These are phyloP conservation scores for Diplotaxis tenuifolia DNA, from an alignment of 345 rosid genomes.

Conservation along the genomic window DNA sequence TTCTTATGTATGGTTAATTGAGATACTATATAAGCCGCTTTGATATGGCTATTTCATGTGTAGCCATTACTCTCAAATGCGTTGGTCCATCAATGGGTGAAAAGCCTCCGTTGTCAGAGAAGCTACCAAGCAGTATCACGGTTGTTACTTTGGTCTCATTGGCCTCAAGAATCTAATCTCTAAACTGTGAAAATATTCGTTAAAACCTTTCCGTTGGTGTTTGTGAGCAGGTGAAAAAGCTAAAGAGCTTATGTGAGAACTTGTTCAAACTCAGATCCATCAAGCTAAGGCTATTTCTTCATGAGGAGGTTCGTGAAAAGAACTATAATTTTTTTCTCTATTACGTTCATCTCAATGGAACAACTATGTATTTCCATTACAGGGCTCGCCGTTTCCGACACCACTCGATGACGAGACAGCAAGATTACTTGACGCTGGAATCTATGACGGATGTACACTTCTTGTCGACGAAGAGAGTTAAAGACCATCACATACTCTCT, in stretches of 20 bases:
- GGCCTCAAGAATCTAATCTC: background rate
- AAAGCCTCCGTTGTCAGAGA: slow-evolving; percentile 67
- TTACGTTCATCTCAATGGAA: background rate
- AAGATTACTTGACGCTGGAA: slow-evolving; percentile 60
- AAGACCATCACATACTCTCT: slow-evolving; percentile 11
- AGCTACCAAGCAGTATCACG: slow-evolving; percentile 80
- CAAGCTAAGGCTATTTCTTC: slow-evolving; percentile 58
- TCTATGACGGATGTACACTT: slow-evolving; percentile 56
- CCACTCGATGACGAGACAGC: slow-evolving; percentile 73
- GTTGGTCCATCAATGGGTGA: slow-evolving; percentile 87
- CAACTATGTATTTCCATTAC: slow-evolving; percentile 10
- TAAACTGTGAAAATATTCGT: background rate
- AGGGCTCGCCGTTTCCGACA: slow-evolving; percentile 76
- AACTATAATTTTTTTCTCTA: background rate
- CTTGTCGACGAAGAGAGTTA: slow-evolving; percentile 71
- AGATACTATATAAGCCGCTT: background rate
- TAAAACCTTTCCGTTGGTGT: background rate
- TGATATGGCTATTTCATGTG: slow-evolving; percentile 17
- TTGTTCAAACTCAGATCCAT: slow-evolving; percentile 64
- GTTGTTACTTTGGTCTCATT: slow-evolving; percentile 40
- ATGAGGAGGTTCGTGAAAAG: slow-evolving; percentile 55
- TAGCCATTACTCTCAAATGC: slow-evolving; percentile 80
- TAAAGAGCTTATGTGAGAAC: slow-evolving; percentile 73
- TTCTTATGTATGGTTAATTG: background rate
- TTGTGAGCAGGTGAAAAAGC: slow-evolving; percentile 65